Evolutionary conservation across 352 stramenopile species (phyloP), one percentile per base, ranked within the genome.

Genomic region (Phytopythium boreale): DNA sequence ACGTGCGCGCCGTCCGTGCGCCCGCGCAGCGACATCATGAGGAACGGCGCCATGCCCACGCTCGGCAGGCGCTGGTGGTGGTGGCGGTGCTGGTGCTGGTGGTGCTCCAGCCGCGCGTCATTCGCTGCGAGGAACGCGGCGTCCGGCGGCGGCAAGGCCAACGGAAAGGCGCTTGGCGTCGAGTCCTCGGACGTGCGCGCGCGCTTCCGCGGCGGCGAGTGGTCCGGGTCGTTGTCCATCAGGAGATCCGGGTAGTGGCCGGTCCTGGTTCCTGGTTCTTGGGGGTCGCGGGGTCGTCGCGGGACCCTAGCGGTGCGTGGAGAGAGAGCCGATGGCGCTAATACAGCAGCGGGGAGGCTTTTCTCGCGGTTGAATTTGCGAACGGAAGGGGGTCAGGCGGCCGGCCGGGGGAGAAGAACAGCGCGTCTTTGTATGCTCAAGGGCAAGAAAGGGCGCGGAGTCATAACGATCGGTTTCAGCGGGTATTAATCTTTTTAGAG

Each of bases 1-100:
- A 56, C 50, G 43, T 63, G 63, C 49, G 50, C 72, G 5, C 34
- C 46, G 9, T 62, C 34, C 15, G 59, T 56, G 19, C 73, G 62
- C 0, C 67, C 68, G 61, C 73, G 14, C 22, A 72, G 37, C 49
- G 59, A 58, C 59, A 64, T 64, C n/a, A 59, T 50, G 57, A 81
- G 68, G 69, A 81, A 81, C 29, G 74, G 76, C 59, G 74, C 77
- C 56, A 72, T 70, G 57, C 58, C 65, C 26, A 76, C 15, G 24
- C 17, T 2, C 24, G 24, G 31, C 46, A 27, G 46, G 19, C 20
- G 46, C 6, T 24, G 26, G 22, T 31, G 46, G n/a, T 34, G 22
- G 47, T 36, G 24, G 4, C 29, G 47, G 4, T 53, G 47, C 1
- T 29, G 22, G 2, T 34, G 47, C 11, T 27, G 22, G 10, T 24